Percentiles rank a stretch among this genome's conserved stretches.
These are phyloP conservation scores for Bimuria novae-zelandiae DNA, from an alignment of 2,329 filamentous ascomycete species.

Conservation along the genomic window DNA sequence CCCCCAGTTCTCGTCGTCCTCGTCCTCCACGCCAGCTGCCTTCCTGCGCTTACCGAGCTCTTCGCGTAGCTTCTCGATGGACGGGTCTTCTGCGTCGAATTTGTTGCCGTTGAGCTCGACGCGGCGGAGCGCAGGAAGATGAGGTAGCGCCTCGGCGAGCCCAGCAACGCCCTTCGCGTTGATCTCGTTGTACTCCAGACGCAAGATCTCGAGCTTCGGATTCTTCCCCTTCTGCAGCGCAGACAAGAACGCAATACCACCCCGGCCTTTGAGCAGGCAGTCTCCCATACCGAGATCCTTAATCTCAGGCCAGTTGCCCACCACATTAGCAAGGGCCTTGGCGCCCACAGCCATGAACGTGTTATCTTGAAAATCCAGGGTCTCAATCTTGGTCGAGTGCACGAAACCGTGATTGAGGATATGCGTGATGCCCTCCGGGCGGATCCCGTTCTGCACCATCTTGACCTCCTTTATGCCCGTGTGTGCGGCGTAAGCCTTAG, in stretches of 20 bases:
- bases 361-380: slow-evolving; percentile 95
- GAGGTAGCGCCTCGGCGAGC: slow-evolving; percentile 70
- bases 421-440: slow-evolving; percentile 86
- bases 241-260: slow-evolving; percentile 72
- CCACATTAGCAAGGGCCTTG: slow-evolving; percentile 74
- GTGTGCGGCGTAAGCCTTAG: slow-evolving; percentile 82
- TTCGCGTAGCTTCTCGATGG: slow-evolving; percentile 69
- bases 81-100: slow-evolving; percentile 82
- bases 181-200: slow-evolving; percentile 94
- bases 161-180: slow-evolving; percentile 73
- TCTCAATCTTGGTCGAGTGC: slow-evolving; percentile 69
- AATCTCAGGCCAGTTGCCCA: slow-evolving; percentile 74
- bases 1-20: slow-evolving; percentile 57
- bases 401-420: slow-evolving; percentile 79
- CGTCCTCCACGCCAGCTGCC: slow-evolving; percentile 37
- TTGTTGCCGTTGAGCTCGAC: slow-evolving; percentile 97
- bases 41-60: slow-evolving; percentile 76
- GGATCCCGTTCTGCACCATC: slow-evolving; percentile 98
- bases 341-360: slow-evolving; percentile 87
- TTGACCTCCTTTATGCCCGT: slow-evolving; percentile 80
- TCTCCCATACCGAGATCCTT: slow-evolving; percentile 88
- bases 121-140: slow-evolving; percentile 76
- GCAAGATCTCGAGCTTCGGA: slow-evolving; percentile 75
- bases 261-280: slow-evolving; percentile 79
- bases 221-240: slow-evolving; percentile 78